Conservation (phyloP, 257 asterid species). For the Solanum appendiculatum region DNA sequence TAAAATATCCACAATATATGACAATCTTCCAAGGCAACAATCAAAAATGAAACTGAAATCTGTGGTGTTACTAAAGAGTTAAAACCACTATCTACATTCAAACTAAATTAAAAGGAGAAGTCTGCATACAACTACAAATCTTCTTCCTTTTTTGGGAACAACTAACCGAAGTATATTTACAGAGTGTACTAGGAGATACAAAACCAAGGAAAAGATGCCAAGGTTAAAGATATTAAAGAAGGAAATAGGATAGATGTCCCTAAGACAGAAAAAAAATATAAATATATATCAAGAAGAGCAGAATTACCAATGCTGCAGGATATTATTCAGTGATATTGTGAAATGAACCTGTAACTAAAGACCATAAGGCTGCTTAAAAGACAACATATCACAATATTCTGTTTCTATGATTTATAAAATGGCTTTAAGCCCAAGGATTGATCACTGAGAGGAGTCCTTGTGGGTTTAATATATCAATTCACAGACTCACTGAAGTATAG, state of each 20-base stretch:
- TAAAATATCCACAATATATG: not conserved
- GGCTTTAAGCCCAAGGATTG: not conserved
- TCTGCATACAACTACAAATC: not conserved
- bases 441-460: not conserved
- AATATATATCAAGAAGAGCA: not conserved
- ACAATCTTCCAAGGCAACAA: not conserved
- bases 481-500: not conserved
- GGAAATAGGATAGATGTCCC: not conserved
- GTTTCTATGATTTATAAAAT: not conserved
- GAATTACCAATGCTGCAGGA: not conserved
- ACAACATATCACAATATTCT: not conserved
- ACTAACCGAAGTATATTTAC: not conserved
- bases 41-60: not conserved
- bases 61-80: not conserved
- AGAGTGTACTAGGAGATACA: not conserved
- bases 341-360: not conserved
- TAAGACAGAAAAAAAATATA: not conserved
- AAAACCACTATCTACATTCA: not conserved
- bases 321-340: not conserved
- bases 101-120: not conserved
- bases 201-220: not conserved
- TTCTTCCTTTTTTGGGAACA: not conserved
- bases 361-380: not conserved
- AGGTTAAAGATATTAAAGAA: not conserved
- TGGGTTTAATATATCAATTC: not conserved